Evolutionary conservation across 2,329 filamentous ascomycete species (phyloP).

Genomic region (Apiospora hydei): DNA sequence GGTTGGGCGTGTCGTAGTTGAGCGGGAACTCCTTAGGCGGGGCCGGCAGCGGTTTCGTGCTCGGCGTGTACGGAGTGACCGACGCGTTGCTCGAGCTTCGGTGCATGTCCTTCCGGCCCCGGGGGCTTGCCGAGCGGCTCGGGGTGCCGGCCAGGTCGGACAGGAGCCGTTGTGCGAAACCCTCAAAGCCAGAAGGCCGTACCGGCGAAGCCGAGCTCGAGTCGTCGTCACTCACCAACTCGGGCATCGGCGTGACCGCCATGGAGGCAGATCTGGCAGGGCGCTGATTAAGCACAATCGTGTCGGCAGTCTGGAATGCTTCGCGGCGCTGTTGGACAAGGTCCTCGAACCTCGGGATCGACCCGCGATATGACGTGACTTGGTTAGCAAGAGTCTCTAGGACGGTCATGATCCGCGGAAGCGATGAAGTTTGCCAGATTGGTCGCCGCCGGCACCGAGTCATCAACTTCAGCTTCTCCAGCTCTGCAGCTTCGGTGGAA

Average conservation of each 20-base stretch:
- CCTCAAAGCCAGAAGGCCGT: constrained; percentile 63
- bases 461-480: constrained; percentile 55
- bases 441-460: constrained; percentile 61
- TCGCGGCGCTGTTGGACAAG: constrained; percentile 71
- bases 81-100: constrained; percentile 38
- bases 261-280: constrained; percentile 38
- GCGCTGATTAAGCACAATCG: constrained; percentile 49
- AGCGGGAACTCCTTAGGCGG: constrained; percentile 53
- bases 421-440: constrained; percentile 56
- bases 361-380: constrained; percentile 65
- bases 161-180: constrained; percentile 68
- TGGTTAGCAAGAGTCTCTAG: constrained; percentile 69
- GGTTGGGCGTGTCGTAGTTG: constrained; percentile 46
- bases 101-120: constrained; percentile 56
- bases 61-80: constrained; percentile 42
- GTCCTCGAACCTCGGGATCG: constrained; percentile 76
- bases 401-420: constrained; percentile 62
- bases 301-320: constrained; percentile 67
- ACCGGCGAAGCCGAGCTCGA: constrained; percentile 59
- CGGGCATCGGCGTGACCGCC: constrained; percentile 40
- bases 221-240: constrained; percentile 54
- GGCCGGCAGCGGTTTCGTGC: constrained; percentile 44
- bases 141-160: constrained; percentile 65
- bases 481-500: constrained; percentile 44
- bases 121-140: constrained; percentile 57